Percentiles rank a stretch among this genome's conserved stretches.
Evolutionary conservation across 2,329 filamentous ascomycete genomes (phyloP).

Genomic region (Penicillium sp.): DNA sequence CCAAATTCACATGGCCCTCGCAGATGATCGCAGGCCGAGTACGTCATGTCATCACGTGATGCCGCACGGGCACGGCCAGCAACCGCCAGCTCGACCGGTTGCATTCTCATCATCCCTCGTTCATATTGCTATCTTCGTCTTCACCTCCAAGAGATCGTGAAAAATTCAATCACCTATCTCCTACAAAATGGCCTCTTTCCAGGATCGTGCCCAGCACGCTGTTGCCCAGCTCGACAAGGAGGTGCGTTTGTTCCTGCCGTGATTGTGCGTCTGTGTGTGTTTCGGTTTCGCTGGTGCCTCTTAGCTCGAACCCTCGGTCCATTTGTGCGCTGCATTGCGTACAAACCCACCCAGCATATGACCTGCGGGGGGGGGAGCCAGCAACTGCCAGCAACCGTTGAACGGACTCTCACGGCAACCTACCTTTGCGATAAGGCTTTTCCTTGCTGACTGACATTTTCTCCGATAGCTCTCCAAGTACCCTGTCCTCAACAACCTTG

Average conservation of each 20-base stretch:
- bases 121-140: conserved; percentile 22
- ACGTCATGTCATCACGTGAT: conserved; percentile 36
- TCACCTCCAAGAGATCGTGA: conserved; percentile 16
- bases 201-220: conserved; percentile 67
- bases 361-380: not conserved
- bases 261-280: conserved; percentile 29
- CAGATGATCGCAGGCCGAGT: conserved; percentile 21
- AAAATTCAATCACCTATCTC: conserved; percentile 18
- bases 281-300: conserved; percentile 30
- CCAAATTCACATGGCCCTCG: conserved; percentile 10
- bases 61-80: conserved; percentile 22
- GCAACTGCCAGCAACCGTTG: not conserved
- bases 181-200: conserved; percentile 56
- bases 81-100: conserved; percentile 33
- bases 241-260: conserved; percentile 52
- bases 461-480: conserved; percentile 67
- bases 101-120: conserved; percentile 37
- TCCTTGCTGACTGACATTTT: conserved; percentile 11
- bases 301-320: conserved; percentile 27
- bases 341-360: not conserved
- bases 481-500: conserved; percentile 69
- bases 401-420: not conserved
- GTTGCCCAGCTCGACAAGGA: conserved; percentile 73
- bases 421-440: conserved; percentile 5
- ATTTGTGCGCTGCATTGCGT: conserved; percentile 18